Conservation (phyloP, 164 flowering plant genomes). For the Stephania cephalantha region DNA sequence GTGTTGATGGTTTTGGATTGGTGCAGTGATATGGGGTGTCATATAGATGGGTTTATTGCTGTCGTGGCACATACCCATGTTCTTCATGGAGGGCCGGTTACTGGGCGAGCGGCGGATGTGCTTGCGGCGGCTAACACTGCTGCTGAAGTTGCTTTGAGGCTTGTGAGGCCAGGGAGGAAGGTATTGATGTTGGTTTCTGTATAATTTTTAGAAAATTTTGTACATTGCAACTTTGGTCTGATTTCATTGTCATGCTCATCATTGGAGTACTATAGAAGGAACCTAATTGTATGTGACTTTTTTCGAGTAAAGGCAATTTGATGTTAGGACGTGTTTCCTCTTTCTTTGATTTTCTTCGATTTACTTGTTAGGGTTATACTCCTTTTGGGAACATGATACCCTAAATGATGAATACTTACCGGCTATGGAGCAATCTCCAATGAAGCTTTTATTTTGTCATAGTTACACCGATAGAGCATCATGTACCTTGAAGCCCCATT, state of each 20-base stretch:
- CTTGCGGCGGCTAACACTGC: constrained; percentile 92
- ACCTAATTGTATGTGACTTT: background rate
- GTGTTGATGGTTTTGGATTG: background rate
- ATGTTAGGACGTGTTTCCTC: background rate
- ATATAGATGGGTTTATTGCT: constrained; percentile 92
- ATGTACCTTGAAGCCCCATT: background rate
- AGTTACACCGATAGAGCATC: constrained; percentile 14
- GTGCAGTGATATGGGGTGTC: constrained; percentile 90
- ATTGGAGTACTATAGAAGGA: no score
- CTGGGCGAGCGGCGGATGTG: constrained; percentile 90
- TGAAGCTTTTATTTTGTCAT: constrained; percentile 12
- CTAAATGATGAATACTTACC: constrained; percentile 8
- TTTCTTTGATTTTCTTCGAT: background rate
- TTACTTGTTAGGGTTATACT: background rate
- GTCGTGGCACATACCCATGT: constrained; percentile 89
- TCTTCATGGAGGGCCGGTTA: constrained; percentile 74
- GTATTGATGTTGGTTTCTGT: constrained; percentile 22
- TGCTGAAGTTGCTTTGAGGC: constrained; percentile 91
- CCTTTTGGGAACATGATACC: background rate
- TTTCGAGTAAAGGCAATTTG: background rate
- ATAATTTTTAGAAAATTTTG: no score
- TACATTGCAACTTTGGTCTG: background rate
- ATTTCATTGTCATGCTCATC: background rate
- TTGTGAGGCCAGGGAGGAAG: constrained; percentile 87
- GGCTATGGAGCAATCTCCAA: constrained; percentile 9